Conservation (phyloP, 176 grass and related monocot species). For the Bromus sterilis region DNA sequence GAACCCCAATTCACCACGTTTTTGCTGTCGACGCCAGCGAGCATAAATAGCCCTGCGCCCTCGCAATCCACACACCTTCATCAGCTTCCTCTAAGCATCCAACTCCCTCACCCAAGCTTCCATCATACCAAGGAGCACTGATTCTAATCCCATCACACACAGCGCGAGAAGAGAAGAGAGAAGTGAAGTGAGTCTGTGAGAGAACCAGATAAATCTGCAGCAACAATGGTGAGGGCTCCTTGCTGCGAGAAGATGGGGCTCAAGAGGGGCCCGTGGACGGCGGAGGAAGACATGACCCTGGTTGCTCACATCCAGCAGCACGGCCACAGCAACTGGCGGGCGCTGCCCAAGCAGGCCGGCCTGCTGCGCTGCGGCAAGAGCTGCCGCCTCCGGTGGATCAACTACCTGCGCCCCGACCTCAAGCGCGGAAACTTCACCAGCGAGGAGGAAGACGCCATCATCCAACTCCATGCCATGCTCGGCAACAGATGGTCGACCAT, state of each 20-base stretch:
- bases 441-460: conserved; percentile 76
- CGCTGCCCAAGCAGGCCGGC: conserved; percentile 70
- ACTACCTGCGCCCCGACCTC: conserved; percentile 80
- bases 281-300: conserved; percentile 64
- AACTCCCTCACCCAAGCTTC: neutral
- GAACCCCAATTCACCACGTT: conserved; percentile 23
- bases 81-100: neutral
- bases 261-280: conserved; percentile 75
- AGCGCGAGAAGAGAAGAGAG: neutral
- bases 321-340: conserved; percentile 82
- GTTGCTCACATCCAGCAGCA: conserved; percentile 57
- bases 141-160: neutral
- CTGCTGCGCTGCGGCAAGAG: conserved; percentile 81
- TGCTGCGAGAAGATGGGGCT: conserved; percentile 90
- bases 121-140: neutral
- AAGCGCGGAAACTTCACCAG: conserved; percentile 73
- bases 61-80: neutral
- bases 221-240: conserved; percentile 56
- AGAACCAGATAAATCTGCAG: neutral
- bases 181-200: neutral
- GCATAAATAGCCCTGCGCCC: conserved; percentile 16
- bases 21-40: neutral
- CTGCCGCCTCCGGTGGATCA: conserved; percentile 83
- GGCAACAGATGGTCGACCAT: conserved; percentile 82
- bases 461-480: conserved; percentile 53